phyloP scores from a whole-genome alignment of 495 filamentous ascomycete species.

The Pyrenopolyporus hunteri region DNA sequence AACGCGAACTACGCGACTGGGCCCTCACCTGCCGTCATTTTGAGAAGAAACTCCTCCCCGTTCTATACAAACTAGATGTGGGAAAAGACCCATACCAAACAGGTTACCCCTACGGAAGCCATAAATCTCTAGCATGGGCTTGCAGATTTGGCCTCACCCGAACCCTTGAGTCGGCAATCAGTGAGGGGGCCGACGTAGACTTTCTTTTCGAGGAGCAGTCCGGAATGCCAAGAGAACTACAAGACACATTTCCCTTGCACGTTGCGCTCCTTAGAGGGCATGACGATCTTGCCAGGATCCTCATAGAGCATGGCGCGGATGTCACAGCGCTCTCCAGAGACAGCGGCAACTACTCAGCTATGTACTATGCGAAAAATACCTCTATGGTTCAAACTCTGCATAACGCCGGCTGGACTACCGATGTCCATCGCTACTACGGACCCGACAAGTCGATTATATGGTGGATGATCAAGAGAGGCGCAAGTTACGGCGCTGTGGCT shows the following conservation, averaged over 20 bases:
- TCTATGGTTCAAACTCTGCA: neutral
- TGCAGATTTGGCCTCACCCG: neutral
- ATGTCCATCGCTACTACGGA: neutral
- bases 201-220: neutral
- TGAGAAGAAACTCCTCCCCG: neutral
- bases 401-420: neutral
- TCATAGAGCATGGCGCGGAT: neutral
- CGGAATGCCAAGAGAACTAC: neutral
- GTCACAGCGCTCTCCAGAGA: neutral
- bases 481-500: neutral
- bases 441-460: neutral
- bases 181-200: neutral
- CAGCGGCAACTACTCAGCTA: conserved; percentile 1
- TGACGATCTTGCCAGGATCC: neutral
- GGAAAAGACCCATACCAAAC: neutral
- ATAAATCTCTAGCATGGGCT: neutral
- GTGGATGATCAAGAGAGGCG: neutral
- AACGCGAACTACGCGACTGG: neutral
- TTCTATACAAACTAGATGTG: neutral
- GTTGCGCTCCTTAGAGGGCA: neutral
- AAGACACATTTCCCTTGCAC: neutral
- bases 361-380: neutral
- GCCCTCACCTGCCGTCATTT: neutral
- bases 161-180: neutral
- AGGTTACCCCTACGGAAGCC: neutral